Evolutionary conservation across 805 yeast genomes (phyloP), one percentile per base, ranked within the genome.

Genomic region (Yamadazyma kitorensis): DNA sequence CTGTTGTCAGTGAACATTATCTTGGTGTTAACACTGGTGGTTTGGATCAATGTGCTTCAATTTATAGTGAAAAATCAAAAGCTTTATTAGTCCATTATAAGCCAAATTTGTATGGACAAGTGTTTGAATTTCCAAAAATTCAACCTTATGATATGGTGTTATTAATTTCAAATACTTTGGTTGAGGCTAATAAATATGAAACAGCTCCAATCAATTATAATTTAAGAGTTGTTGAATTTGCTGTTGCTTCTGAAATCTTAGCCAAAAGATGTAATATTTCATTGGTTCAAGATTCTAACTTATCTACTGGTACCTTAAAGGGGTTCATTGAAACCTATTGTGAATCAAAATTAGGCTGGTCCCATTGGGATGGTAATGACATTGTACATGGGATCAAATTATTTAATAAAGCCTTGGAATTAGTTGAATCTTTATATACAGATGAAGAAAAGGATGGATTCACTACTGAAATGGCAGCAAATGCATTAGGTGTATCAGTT

Each of bases 1-100:
- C 87, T 5, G 79, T 77, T 26, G 76, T 73, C 4, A 75, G 80
- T 24, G 88, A 82, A 51, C 85, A 80, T 56, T 76, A 76, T 34
- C 77, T 82, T 23, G 88, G 88, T 22, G 83, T 82, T 33, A 81
- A 78, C 52, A 77, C 81, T 22, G 89, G 88, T n/a, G 87, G 88
- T 24, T 75, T 82, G 83, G 88, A 82, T 52, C 88, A 82, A 57
- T 72, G 82, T 31, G 88, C 87, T 3, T 75, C 83, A 0, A 69
- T 82, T 16, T 80, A 72, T 44, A 87, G 88, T 14, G 76, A 72
- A 47, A 59, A 56, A 26, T 68, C 66, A 39, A 75, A 81, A 43
- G 82, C 81, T 2, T 56, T 81, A 35, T 68, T 72, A 44, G 76
- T 82, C 13, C 74, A 73, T 44, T 82, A 81, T 59, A 67, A 70